Evolutionary conservation across 1,139 yeast species (phyloP).

Genomic region (Geotrichum carabidarum): DNA sequence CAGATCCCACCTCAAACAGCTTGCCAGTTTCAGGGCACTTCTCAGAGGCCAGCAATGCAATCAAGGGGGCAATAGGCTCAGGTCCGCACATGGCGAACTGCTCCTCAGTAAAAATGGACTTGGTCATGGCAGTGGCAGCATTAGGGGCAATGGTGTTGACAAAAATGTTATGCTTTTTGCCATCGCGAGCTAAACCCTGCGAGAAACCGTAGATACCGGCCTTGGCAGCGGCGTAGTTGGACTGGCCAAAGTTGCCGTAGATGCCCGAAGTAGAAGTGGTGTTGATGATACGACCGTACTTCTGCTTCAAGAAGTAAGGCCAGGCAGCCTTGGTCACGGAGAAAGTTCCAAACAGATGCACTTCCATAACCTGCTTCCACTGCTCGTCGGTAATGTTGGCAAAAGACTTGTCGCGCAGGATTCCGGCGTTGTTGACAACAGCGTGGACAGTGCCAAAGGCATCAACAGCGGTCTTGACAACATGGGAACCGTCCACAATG

Average conservation of each 20-base stretch:
- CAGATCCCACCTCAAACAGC: conserved; percentile 74
- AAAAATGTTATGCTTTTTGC: conserved; percentile 67
- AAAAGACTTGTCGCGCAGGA: conserved; percentile 85
- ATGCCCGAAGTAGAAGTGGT: conserved; percentile 94
- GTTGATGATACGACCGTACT: conserved; percentile 77
- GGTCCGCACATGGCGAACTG: conserved; percentile 77
- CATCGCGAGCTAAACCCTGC: conserved; percentile 84
- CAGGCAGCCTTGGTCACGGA: conserved; percentile 85
- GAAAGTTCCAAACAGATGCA: conserved; percentile 79
- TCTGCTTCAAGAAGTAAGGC: conserved; percentile 79
- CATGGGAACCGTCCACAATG: conserved; percentile 68
- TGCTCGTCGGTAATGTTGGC: conserved; percentile 76
- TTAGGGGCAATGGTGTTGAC: conserved; percentile 91
- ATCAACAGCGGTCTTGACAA: conserved; percentile 72
- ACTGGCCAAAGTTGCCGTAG: conserved; percentile 96
- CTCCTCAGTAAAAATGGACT: conserved; percentile 78
- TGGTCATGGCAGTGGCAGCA: conserved; percentile 96
- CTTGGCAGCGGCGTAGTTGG: conserved; percentile 92
- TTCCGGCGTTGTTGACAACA: conserved; percentile 89
- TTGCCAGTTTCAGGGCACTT: conserved; percentile 66
- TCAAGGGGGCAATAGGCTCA: conserved; percentile 83
- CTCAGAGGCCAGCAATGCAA: conserved; percentile 70
- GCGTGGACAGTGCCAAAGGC: conserved; percentile 81
- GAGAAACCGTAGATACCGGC: conserved; percentile 83
- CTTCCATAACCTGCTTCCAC: conserved; percentile 77